Evolutionary conservation across 108 stramenopile species (phyloP).

Genomic region (Pelagomonas calceolata): DNA sequence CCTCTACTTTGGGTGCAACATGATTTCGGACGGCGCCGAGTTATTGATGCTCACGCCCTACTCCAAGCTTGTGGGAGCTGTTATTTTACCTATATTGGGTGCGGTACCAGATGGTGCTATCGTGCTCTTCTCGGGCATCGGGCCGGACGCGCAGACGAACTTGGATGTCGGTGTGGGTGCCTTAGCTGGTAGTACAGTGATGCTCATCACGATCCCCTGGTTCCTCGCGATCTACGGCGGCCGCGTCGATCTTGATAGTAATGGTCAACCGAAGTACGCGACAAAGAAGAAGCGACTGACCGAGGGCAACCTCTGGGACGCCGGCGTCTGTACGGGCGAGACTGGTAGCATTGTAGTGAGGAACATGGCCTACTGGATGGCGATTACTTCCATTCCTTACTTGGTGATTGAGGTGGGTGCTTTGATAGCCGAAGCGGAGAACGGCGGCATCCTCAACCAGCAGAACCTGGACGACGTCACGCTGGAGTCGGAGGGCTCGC

Average conservation of each 20-base stretch:
- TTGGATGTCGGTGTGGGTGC: conserved; percentile 46
- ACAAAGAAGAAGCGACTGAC: neutral
- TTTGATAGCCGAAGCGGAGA: neutral
- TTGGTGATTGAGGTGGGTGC: neutral
- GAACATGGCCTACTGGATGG: neutral
- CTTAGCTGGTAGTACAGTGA: conserved; percentile 48
- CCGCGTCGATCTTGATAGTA: conserved; percentile 35
- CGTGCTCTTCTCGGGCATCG: conserved; percentile 43
- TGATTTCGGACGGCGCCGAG: conserved; percentile 55
- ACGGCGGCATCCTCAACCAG: neutral
- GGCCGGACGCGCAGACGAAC: conserved; percentile 8
- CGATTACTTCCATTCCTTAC: neutral
- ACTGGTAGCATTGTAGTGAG: neutral
- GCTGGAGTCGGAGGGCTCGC: neutral
- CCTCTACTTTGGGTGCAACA: conserved; percentile 35
- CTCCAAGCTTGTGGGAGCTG: conserved; percentile 20
- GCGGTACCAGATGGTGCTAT: conserved; percentile 47
- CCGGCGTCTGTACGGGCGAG: neutral
- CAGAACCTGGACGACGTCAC: neutral
- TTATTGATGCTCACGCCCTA: conserved; percentile 27
- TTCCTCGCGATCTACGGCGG: conserved; percentile 30
- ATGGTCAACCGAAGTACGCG: neutral
- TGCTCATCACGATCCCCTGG: conserved; percentile 53
- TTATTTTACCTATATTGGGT: conserved; percentile 46
- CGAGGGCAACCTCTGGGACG: neutral